Base-by-base conservation (phyloP, 768 basidiomycete genomes). In the Phlegmacium glaucopus region DNA sequence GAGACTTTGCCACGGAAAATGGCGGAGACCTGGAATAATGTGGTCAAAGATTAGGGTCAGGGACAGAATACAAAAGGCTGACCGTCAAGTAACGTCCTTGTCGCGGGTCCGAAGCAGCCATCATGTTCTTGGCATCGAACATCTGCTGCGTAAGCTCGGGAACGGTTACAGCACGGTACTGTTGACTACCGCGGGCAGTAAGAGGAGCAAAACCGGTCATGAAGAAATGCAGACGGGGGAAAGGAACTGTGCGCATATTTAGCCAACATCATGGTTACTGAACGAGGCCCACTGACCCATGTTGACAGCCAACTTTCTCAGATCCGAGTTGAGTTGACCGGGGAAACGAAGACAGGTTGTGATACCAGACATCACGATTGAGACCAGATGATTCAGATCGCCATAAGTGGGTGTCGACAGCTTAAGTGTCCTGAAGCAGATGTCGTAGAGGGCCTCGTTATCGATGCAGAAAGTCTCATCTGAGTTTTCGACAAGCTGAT, bases 111-210 rank as follows among this genome's bases (percentile, higher is more conserved):
- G 90, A 90, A 17, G 96, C 96, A 58, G 94, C 93, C 94, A 97
- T 95, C 92, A 95, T 94, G 85, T 97, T 97, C 83, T 96, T 97
- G 38, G 94, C 91, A 60, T 97, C 95, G 69, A 98, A 99, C 94
- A 98, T 98, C 63, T 99, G 96, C 65, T 93, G 89, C 7, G 96
- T 97, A 51, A 99, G 80, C 70, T 99, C 96, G 27, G 96, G 93
- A 34, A 99, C 94, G 48, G 90, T 91, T 60, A 98, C 91, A 30
- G 94, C 93, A 52, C 96, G 90, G 80, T 94, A 99, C 61, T 92
- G 87, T 60, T 91, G 90, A 67, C 89, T 92, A 44, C 92, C 92
- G 32, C 93, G 88, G 29, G 96, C 90, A 41, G 94, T 95, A 50
- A 98, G 75, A 27, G 94, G 94, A 50, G 94, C 94, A 56, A 85